These are phyloP conservation scores for Apiotrichum akiyoshidainum DNA, from an alignment of 1,284 basidiomycete genomes.

Conservation along the genomic window DNA sequence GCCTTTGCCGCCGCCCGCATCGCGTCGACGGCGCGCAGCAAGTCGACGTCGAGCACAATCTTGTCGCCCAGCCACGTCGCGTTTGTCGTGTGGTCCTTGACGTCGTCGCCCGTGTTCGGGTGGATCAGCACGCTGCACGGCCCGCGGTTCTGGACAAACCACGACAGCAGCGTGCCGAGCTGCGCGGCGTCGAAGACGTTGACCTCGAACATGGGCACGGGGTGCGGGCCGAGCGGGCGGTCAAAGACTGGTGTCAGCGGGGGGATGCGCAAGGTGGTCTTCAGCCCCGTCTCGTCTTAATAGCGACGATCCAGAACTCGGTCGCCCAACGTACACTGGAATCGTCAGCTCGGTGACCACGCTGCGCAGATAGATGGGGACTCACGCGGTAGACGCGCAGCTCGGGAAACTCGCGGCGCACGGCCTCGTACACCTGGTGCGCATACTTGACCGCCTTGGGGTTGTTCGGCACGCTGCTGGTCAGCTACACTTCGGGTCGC, in stretches of 20 bases:
- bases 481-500: not conserved
- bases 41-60: slow-evolving; percentile 58
- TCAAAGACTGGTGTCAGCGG: slow-evolving; percentile 17
- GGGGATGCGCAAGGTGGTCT: not conserved
- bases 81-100: slow-evolving; percentile 63
- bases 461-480: slow-evolving; percentile 13
- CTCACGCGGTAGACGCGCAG: slow-evolving; percentile 20
- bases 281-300: too few species aligned
- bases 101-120: slow-evolving; percentile 64
- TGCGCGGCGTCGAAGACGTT: slow-evolving; percentile 65
- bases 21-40: slow-evolving; percentile 33
- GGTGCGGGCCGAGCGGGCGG: slow-evolving; percentile 31
- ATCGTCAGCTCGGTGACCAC: not conserved
- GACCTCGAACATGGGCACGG: slow-evolving; percentile 67
- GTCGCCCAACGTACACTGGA: slow-evolving; percentile 3
- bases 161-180: slow-evolving; percentile 64
- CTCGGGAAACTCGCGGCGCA: slow-evolving; percentile 26
- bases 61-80: slow-evolving; percentile 67
- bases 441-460: slow-evolving; percentile 22
- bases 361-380: not conserved
- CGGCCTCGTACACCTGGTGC: slow-evolving; percentile 21
- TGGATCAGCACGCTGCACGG: slow-evolving; percentile 69
- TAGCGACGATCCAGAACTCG: too few species aligned
- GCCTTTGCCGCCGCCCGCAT: not conserved
- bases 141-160: slow-evolving; percentile 63